A percentile compares a stretch with the other conserved stretches of the same genome.
phyloP scores from a whole-genome alignment of 495 filamentous ascomycete species.

The Tricharina praecox region DNA sequence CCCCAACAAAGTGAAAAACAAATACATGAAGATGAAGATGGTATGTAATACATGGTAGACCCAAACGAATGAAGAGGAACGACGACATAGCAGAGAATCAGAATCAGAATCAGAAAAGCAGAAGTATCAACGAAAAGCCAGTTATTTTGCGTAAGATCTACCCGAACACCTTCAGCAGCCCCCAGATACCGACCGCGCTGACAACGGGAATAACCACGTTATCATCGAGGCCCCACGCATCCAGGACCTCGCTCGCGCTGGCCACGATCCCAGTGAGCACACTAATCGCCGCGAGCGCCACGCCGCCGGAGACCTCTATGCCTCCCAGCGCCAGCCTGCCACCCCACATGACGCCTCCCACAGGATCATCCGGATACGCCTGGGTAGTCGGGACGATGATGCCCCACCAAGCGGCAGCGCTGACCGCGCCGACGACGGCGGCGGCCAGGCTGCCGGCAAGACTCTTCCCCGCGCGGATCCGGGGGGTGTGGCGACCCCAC shows the following conservation, averaged over 20 bases:
- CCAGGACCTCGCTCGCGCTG: conserved; percentile 73
- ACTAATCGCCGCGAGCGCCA: conserved; percentile 72
- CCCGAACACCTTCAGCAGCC: conserved; percentile 82
- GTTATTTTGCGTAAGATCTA: conserved; percentile 23
- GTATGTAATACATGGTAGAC: too few species aligned
- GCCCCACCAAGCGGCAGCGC: conserved; percentile 77
- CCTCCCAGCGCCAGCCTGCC: conserved; percentile 16
- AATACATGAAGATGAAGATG: too few species aligned
- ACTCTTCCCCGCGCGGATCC: conserved; percentile 73
- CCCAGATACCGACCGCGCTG: conserved; percentile 80
- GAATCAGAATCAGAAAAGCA: too few species aligned
- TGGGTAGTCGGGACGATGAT: conserved; percentile 46
- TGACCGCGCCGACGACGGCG: conserved; percentile 58
- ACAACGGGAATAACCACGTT: conserved; percentile 91
- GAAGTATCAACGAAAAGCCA: too few species aligned
- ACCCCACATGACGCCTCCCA: conserved; percentile 33
- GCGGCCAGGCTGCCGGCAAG: conserved; percentile 77
- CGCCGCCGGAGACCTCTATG: conserved; percentile 41
- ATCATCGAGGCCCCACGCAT: conserved; percentile 86
- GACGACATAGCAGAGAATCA: too few species aligned
- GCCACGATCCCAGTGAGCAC: conserved; percentile 74
- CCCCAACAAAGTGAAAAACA: too few species aligned
- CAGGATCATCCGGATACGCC: conserved; percentile 46
- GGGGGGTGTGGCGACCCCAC: conserved; percentile 74
- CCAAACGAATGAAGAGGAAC: too few species aligned